Evolutionary conservation across 495 filamentous ascomycete species (phyloP).

Genomic region (Aspergillus cavernicola): DNA sequence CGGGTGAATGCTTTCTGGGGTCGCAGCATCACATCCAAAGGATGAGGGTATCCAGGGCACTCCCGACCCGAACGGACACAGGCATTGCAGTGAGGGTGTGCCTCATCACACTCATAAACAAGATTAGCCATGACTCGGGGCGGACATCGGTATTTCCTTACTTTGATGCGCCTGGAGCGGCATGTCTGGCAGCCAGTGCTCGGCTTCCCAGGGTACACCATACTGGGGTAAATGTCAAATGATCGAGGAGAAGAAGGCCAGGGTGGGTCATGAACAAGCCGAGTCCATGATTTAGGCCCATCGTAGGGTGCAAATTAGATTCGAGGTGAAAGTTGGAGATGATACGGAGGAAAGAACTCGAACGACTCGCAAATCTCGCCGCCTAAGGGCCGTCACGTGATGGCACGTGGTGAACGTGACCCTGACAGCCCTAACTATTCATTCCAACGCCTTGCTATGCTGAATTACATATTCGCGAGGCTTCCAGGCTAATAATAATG

Average conservation of each 20-base stretch:
- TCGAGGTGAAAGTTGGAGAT: background rate
- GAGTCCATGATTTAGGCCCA: background rate
- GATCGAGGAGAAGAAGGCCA: background rate
- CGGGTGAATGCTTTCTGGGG: slow-evolving; percentile 62
- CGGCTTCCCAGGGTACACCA: slow-evolving; percentile 73
- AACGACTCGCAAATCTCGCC: background rate
- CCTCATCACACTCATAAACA: slow-evolving; percentile 47
- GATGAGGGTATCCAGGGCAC: slow-evolving; percentile 63
- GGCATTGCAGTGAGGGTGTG: slow-evolving; percentile 44
- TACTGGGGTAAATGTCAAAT: slow-evolving; percentile 20
- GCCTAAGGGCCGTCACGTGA: background rate
- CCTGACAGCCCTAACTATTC: background rate
- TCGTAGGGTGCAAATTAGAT: background rate
- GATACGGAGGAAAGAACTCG: background rate
- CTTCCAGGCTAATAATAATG: too few relatives aligned
- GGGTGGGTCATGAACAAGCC: background rate
- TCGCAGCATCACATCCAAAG: slow-evolving; percentile 65
- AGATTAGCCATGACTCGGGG: background rate
- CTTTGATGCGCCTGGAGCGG: slow-evolving; percentile 61
- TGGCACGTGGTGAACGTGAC: slow-evolving; percentile 1
- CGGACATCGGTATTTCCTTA: slow-evolving; percentile 1
- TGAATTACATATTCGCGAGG: too few relatives aligned
- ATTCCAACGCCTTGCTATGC: background rate
- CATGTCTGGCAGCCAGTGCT: slow-evolving; percentile 67
- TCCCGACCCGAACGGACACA: slow-evolving; percentile 43